Evolutionary conservation across 2,329 filamentous ascomycete species (phyloP).

Genomic region (Aspergillus sp.): DNA sequence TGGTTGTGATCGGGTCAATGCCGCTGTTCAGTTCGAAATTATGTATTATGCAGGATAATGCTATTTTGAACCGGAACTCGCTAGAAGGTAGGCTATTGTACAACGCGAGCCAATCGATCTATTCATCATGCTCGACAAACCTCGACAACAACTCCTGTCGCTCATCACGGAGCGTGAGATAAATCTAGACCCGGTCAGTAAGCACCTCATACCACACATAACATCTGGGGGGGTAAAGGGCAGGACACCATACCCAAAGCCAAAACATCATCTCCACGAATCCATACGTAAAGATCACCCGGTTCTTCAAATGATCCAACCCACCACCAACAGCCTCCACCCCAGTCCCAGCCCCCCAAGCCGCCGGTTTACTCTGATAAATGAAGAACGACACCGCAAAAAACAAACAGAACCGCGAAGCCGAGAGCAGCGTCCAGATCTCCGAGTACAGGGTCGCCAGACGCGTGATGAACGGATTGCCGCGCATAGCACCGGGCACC

Average conservation of each 20-base stretch:
- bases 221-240: not conserved
- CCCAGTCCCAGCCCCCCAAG: conserved; percentile 15
- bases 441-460: conserved; percentile 30
- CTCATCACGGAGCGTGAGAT: conserved; percentile 30
- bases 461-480: conserved; percentile 18
- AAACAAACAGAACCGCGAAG: conserved; percentile 28
- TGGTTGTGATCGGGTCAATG: too few relatives aligned
- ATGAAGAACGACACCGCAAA: conserved; percentile 31
- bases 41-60: too few relatives aligned
- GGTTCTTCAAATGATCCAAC: conserved; percentile 68
- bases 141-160: conserved; percentile 22
- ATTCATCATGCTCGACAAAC: conserved; percentile 14
- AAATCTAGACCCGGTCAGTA: conserved; percentile 19
- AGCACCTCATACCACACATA: not conserved
- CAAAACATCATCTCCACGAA: conserved; percentile 77
- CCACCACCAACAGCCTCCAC: conserved; percentile 24
- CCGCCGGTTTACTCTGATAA: conserved; percentile 24
- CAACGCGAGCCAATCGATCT: not conserved
- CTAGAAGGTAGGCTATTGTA: not conserved
- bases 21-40: too few relatives aligned
- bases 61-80: too few relatives aligned
- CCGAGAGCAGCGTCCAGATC: conserved; percentile 31
- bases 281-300: conserved; percentile 73
- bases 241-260: conserved; percentile 61
- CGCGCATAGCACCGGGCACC: conserved; percentile 10